These are phyloP conservation scores for Calonectria crousiana DNA, from an alignment of 2,329 filamentous ascomycete species.

Conservation along the genomic window DNA sequence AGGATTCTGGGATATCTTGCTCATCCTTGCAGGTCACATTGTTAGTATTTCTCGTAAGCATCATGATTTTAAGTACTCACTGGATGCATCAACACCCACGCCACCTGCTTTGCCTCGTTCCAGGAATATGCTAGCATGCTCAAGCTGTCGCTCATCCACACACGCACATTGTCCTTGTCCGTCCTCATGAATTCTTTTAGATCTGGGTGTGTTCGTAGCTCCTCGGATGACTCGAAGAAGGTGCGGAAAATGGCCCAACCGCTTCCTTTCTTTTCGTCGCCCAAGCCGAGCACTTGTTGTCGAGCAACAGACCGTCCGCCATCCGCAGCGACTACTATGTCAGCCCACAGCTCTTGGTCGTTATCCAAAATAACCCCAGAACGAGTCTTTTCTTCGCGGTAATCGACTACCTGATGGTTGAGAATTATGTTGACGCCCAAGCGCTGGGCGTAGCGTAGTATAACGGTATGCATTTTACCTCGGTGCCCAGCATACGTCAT, in stretches of 20 bases:
- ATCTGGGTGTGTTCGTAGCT: background rate
- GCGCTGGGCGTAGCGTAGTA: constrained; percentile 4
- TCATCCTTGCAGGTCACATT: background rate
- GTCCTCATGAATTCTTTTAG: constrained; percentile 2
- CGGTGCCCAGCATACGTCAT: constrained; percentile 16
- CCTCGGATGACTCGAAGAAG: constrained; percentile 1
- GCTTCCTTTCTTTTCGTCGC: background rate
- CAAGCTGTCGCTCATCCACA: constrained; percentile 23
- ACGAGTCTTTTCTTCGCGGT: background rate
- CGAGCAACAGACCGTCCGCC: constrained; percentile 15
- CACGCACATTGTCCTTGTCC: constrained; percentile 7
- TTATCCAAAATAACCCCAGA: background rate
- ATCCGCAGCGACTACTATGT: constrained; percentile 17
- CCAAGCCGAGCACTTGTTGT: constrained; percentile 4
- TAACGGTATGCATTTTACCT: constrained; percentile 9
- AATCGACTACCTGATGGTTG: background rate
- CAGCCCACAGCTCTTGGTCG: constrained; percentile 8
- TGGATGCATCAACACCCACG: constrained; percentile 21
- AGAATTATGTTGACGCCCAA: constrained; percentile 8
- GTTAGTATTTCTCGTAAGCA: background rate
- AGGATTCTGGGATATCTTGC: background rate
- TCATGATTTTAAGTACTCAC: background rate
- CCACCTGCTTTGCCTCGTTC: constrained; percentile 16
- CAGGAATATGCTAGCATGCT: constrained; percentile 17
- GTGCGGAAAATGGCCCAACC: constrained; percentile 16